Percentiles rank a stretch among this genome's conserved stretches.
Conservation (phyloP, 2,329 filamentous ascomycete species). For the Emericellopsis cladophorae region DNA sequence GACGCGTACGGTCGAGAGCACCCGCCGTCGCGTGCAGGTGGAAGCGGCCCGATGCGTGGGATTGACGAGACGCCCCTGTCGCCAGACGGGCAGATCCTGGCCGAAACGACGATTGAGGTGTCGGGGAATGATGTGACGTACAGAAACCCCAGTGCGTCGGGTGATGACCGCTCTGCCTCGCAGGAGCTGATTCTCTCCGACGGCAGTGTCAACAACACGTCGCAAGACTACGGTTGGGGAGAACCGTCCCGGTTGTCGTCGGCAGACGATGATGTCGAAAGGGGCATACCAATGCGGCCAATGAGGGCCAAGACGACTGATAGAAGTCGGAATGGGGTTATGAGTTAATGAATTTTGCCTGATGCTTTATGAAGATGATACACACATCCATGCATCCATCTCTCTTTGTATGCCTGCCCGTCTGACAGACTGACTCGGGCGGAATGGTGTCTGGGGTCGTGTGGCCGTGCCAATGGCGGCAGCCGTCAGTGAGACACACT, state of each 20-base stretch:
- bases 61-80: neutral
- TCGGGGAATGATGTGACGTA: neutral
- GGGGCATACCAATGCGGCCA: neutral
- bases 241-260: neutral
- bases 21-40: too few species aligned
- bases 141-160: neutral
- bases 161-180: neutral
- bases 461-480: too few species aligned
- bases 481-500: too few species aligned
- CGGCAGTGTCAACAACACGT: too few species aligned
- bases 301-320: neutral
- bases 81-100: neutral
- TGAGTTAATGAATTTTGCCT: neutral
- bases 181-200: neutral
- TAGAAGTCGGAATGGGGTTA: neutral
- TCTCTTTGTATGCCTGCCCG: too few species aligned
- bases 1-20: neutral
- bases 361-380: too few species aligned
- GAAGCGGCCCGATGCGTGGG: neutral
- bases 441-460: too few species aligned
- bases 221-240: neutral
- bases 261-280: neutral
- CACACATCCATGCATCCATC: too few species aligned
- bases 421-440: too few species aligned
- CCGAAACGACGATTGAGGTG: conserved; percentile 1